These are phyloP conservation scores for Clonostachys solani DNA, from an alignment of 2,329 filamentous ascomycete species.

Conservation along the genomic window DNA sequence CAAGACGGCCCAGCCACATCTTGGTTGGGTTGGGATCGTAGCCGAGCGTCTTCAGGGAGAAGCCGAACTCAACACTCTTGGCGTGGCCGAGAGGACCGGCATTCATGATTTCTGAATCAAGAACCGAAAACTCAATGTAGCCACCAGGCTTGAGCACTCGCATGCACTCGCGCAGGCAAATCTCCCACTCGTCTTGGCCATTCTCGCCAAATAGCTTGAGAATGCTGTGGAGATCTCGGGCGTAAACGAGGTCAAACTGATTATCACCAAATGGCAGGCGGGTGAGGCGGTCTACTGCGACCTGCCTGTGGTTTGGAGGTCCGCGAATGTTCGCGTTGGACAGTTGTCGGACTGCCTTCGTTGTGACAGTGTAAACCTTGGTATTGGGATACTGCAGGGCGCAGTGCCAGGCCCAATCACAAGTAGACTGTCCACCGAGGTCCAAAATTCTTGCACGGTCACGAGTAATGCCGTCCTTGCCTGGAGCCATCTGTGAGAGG, in stretches of 20 bases:
- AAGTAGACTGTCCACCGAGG: conserved; percentile 77
- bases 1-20: conserved; percentile 71
- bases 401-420: conserved; percentile 95
- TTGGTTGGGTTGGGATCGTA: conserved; percentile 86
- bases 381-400: conserved; percentile 80
- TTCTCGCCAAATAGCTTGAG: conserved; percentile 70
- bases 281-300: conserved; percentile 73
- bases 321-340: conserved; percentile 75
- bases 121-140: conserved; percentile 83
- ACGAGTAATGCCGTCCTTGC: conserved; percentile 35
- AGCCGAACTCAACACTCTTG: conserved; percentile 87
- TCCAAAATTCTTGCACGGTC: conserved; percentile 72
- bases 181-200: conserved; percentile 80
- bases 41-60: conserved; percentile 81
- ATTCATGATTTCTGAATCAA: conserved; percentile 88
- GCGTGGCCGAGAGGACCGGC: conserved; percentile 75
- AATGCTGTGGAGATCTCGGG: conserved; percentile 78
- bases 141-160: conserved; percentile 91
- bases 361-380: conserved; percentile 84
- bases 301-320: conserved; percentile 81
- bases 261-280: conserved; percentile 79
- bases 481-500: conserved; percentile 42
- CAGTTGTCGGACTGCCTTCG: conserved; percentile 64
- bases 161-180: conserved; percentile 79
- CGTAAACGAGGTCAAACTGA: conserved; percentile 89